Percentiles rank a stretch among this genome's conserved stretches.
These are phyloP conservation scores for Tetrapisispora arboricola DNA, from an alignment of 805 yeast species.

Conservation along the genomic window DNA sequence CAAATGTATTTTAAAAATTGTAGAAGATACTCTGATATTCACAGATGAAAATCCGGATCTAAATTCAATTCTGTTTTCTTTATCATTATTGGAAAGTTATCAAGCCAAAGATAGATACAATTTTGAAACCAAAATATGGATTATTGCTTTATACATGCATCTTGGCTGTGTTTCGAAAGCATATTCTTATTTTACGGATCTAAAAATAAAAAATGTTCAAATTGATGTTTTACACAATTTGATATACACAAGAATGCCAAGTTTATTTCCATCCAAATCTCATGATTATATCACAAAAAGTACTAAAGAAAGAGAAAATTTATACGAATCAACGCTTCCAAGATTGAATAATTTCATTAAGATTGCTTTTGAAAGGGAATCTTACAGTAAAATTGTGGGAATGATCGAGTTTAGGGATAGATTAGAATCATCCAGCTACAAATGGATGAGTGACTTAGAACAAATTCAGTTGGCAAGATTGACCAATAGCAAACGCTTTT, in stretches of 20 bases:
- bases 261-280: slow-evolving; percentile 35
- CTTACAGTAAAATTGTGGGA: slow-evolving; percentile 58
- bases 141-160: slow-evolving; percentile 49
- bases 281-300: slow-evolving; percentile 24
- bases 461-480: slow-evolving; percentile 20
- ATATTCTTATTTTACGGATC: slow-evolving; percentile 36
- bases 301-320: slow-evolving; percentile 30
- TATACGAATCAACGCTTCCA: slow-evolving; percentile 43
- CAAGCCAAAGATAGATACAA: slow-evolving; percentile 54
- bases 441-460: slow-evolving; percentile 26
- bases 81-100: slow-evolving; percentile 50
- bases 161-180: slow-evolving; percentile 49
- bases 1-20: slow-evolving; percentile 51
- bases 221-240: slow-evolving; percentile 56
- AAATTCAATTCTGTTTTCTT: slow-evolving; percentile 30
- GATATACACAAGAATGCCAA: slow-evolving; percentile 38
- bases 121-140: slow-evolving; percentile 61
- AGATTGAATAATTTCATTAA: slow-evolving; percentile 41
- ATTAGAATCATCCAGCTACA: slow-evolving; percentile 40
- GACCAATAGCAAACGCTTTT: slow-evolving; percentile 23
- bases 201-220: slow-evolving; percentile 69
- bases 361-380: slow-evolving; percentile 45
- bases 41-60: slow-evolving; percentile 11
- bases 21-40: slow-evolving; percentile 28
- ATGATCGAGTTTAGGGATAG: slow-evolving; percentile 51